Evolutionary conservation across 2,329 filamentous ascomycete species (phyloP).

Genomic region (Colletotrichum melonis): DNA sequence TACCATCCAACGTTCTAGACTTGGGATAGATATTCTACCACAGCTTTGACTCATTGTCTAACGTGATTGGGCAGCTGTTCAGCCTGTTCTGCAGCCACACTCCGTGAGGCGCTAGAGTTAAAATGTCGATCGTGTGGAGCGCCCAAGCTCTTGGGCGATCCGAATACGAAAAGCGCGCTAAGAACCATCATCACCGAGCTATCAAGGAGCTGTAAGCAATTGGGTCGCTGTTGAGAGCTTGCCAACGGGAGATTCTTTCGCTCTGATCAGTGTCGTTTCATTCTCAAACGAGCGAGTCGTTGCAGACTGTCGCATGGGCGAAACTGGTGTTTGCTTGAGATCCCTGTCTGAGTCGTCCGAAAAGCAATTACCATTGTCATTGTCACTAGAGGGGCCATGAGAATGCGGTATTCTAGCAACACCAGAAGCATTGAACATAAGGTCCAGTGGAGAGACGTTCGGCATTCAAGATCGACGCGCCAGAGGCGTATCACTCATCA

Average conservation of each 20-base stretch:
- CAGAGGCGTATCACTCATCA: background rate
- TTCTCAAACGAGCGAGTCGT: background rate
- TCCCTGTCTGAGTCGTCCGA: background rate
- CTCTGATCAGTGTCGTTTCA: background rate
- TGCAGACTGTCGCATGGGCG: background rate
- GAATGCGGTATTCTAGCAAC: too few relatives aligned
- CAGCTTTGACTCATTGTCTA: background rate
- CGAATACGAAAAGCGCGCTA: background rate
- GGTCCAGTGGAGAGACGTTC: too few relatives aligned
- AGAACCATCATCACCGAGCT: background rate
- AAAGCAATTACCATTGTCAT: background rate
- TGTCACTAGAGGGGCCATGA: too few relatives aligned
- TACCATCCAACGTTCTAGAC: background rate
- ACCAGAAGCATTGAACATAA: too few relatives aligned
- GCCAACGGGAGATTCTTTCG: too few relatives aligned
- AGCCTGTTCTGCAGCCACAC: too few relatives aligned
- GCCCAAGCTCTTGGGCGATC: background rate
- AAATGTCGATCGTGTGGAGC: background rate
- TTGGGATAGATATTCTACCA: background rate
- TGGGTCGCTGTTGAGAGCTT: too few relatives aligned
- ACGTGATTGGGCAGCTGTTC: background rate
- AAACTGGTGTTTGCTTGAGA: background rate
- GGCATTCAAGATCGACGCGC: background rate
- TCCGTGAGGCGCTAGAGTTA: background rate
- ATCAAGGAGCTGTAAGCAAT: too few relatives aligned